phyloP scores from a whole-genome alignment of 2,329 filamentous ascomycete genomes.

The Microsporum ferrugineum region DNA sequence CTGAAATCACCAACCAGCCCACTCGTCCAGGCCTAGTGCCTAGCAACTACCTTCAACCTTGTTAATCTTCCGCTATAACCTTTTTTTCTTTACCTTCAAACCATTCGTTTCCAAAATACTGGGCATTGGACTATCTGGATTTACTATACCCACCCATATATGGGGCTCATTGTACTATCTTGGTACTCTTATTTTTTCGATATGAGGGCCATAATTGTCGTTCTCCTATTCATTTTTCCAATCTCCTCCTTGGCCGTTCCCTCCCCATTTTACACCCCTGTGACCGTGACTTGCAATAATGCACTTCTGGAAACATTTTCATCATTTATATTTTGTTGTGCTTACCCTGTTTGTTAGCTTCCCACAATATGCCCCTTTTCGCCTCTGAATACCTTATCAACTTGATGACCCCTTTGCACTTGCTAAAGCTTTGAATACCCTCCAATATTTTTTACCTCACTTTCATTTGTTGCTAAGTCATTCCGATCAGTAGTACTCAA shows the following conservation, averaged over 20 bases:
- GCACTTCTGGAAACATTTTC: background rate
- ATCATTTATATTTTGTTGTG: background rate
- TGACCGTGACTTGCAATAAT: background rate
- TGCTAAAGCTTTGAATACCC: slow-evolving; percentile 2
- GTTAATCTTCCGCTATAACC: slow-evolving; percentile 24
- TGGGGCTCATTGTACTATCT: background rate
- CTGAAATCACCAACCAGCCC: slow-evolving; percentile 61
- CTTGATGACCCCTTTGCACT: background rate
- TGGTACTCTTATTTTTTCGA: background rate
- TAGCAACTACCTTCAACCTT: slow-evolving; percentile 55
- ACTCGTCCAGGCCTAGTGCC: slow-evolving; percentile 48
- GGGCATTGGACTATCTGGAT: background rate
- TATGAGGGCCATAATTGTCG: background rate
- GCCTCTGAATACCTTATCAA: background rate
- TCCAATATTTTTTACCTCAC: slow-evolving; percentile 32
- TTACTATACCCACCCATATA: background rate
- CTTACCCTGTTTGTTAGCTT: background rate
- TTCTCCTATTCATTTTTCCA: background rate
- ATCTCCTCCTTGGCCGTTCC: background rate
- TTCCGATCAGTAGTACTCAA: background rate
- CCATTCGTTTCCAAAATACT: background rate
- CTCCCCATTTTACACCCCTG: background rate
- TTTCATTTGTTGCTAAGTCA: slow-evolving; percentile 14
- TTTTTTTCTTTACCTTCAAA: background rate
- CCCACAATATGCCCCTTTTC: background rate